A percentile compares a stretch with the other conserved stretches of the same genome.
Evolutionary conservation across 352 stramenopile genomes (phyloP).

Genomic region (Globisporangium perplexum): DNA sequence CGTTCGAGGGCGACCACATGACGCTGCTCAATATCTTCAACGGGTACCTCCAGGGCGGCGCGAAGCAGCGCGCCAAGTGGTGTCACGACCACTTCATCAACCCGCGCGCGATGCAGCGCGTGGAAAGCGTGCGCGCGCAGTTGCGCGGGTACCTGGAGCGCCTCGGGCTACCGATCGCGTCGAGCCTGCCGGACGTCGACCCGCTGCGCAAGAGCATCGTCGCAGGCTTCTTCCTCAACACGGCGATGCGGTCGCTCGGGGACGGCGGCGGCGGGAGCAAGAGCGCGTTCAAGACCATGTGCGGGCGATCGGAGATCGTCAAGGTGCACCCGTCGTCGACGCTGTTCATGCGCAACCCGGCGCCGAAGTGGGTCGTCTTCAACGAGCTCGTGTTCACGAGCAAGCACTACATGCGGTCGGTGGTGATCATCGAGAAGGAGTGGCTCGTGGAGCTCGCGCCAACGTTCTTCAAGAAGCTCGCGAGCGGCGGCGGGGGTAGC

Average conservation of each 20-base stretch:
- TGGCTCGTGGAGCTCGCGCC: conserved; percentile 84
- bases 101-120: conserved; percentile 70
- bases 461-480: conserved; percentile 76
- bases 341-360: conserved; percentile 85
- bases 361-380: conserved; percentile 83
- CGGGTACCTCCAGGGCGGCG: conserved; percentile 57
- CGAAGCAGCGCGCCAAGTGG: conserved; percentile 84
- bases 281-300: conserved; percentile 86
- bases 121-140: conserved; percentile 79
- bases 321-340: conserved; percentile 88
- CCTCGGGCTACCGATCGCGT: conserved; percentile 58
- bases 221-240: conserved; percentile 86
- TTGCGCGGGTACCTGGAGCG: conserved; percentile 68
- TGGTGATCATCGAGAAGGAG: conserved; percentile 86
- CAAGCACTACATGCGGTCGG: conserved; percentile 88
- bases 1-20: conserved; percentile 83
- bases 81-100: conserved; percentile 87
- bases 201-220: conserved; percentile 86
- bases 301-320: conserved; percentile 71
- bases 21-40: conserved; percentile 83
- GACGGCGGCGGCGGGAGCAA: conserved; percentile 55
- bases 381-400: conserved; percentile 90
- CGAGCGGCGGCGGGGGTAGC: conserved; percentile 5
- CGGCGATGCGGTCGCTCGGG: conserved; percentile 76
- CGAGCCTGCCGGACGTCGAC: conserved; percentile 72